Base-by-base conservation (phyloP, 208 protist species). In the Leptomonas pyrrhocoris region DNA sequence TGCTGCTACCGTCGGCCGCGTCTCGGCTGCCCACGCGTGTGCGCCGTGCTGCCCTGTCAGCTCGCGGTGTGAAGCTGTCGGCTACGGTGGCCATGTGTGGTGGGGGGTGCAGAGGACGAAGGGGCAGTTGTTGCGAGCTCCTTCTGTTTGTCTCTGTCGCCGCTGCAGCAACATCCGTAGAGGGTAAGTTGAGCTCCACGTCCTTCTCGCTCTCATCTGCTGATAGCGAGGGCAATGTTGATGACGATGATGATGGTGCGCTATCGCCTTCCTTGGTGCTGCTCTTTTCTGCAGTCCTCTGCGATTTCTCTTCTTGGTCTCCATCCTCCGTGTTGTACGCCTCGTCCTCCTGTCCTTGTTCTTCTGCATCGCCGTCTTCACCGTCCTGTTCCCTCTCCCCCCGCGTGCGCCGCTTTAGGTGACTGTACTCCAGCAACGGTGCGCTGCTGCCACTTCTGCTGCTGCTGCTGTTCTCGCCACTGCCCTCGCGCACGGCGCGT, bases 391-490 rank as follows among this genome's bases (percentile, higher is more conserved):
- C 21, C 25, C 1, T n/a, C 30, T 28, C 7, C 1, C 50, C 50
- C 36, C 30, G n/a, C 18, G 53, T 45, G 21, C 42, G 34, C 1
- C 62, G 71, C 56, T 77, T 77, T 36, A 77, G 56, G 19, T 77
- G 62, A 34, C 71, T 77, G 71, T 71, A 77, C 43, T 61, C 71
- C 2, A 77, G 40, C 71, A 71, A 65, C 11, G 71, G 71, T n/a
- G 63, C 45, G 38, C 71, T 64, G 57, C 57, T 66, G 34, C n/a
- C 31, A 48, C 68, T 67, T 19, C 48, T 68, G 45, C 58, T 42
- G 46, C 46, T 64, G 45, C 18, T 30, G 43, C 30, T 11, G 30
- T 45, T 43, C 2, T 30, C 46, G 31, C 40, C 25, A 19, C n/a
- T 16, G 4, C 38, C 28, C 0, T 61, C 56, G 1, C 11, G 5